Conservation (phyloP, 495 filamentous ascomycete species). For the Hypoxylon lienhwacheense region DNA sequence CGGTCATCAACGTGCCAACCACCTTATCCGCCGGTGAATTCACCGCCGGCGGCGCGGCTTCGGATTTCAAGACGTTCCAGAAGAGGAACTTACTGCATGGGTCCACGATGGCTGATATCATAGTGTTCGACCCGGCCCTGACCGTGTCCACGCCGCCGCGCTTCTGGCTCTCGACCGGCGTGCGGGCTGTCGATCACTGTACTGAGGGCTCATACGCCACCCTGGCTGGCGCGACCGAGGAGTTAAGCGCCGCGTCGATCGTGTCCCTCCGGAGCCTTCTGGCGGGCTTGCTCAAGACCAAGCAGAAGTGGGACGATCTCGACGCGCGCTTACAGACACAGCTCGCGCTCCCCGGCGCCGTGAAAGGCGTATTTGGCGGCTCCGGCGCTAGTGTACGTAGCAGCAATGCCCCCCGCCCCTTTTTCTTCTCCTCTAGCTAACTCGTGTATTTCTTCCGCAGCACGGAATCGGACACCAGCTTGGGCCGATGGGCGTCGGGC, state of each 20-base stretch:
- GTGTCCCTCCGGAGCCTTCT: slow-evolving; percentile 54
- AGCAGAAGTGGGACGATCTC: slow-evolving; percentile 46
- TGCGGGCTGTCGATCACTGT: slow-evolving; percentile 67
- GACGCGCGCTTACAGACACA: slow-evolving; percentile 51
- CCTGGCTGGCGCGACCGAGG: slow-evolving; percentile 31
- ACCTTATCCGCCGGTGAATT: slow-evolving; percentile 67
- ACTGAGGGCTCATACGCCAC: slow-evolving; percentile 59
- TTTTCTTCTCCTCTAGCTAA: background rate
- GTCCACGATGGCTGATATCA: slow-evolving; percentile 51
- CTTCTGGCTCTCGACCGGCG: slow-evolving; percentile 64
- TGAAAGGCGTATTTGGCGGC: slow-evolving; percentile 37
- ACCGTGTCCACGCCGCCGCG: slow-evolving; percentile 56
- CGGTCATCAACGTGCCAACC: slow-evolving; percentile 64
- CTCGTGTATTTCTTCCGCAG: background rate
- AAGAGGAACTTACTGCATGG: slow-evolving; percentile 58
- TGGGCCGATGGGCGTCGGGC: slow-evolving; percentile 64
- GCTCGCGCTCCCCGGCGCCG: slow-evolving; percentile 34
- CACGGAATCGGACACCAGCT: slow-evolving; percentile 72
- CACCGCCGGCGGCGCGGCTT: slow-evolving; percentile 56
- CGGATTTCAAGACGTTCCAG: slow-evolving; percentile 53
- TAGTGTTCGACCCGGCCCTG: slow-evolving; percentile 63
- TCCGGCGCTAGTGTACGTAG: slow-evolving; percentile 47
- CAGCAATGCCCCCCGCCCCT: no score
- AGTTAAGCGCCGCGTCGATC: slow-evolving; percentile 43
- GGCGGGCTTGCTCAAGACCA: slow-evolving; percentile 55